Evolutionary conservation across 805 yeast genomes (phyloP), one percentile per base, ranked within the genome.

Genomic region (Candida argentea): DNA sequence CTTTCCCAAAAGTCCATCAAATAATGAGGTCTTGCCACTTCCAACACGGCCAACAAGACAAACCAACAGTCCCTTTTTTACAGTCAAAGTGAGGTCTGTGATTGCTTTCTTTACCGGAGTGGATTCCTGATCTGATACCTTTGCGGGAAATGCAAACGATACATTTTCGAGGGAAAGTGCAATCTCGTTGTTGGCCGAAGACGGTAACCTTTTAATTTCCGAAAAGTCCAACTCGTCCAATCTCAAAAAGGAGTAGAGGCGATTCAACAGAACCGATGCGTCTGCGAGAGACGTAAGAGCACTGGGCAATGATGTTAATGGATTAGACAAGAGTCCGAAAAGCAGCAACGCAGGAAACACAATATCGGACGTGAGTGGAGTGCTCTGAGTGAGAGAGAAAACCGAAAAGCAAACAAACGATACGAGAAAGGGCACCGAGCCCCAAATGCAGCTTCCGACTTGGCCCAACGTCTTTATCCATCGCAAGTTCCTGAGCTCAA

Each of bases 261-360:
- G 64, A 3, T 49, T 62, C 34, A 78, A 39, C 0, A 85, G 69
- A 18, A 78, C 77, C 3, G 64, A 58, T 0, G 74, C 67, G 42
- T 77, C 84, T 30, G 76, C 65, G 31, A 74, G 42, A 3, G 72
- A 57, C 4, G 73, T 73, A 22, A 76, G 64, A 17, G 72, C 54
- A 2, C 63, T 52, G 0, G 87, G 87, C 27, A 78, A 62, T 7
- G 67, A 65, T 42, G 64, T 61, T 17, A 78, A 67, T 6, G 83
- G 82, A 23, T 61, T 70, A 4, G 76, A 64, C 23, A 78, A 46
- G 33, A 77, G 49, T 16, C 39, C 39, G 16, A 49, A 40, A 20
- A 49, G 37, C 5, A 52, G 38, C 32, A 49, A 39, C 0, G 55
- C 50, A 4, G 55, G 55, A 32, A 49, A 49, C 3, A 48, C 41